Evolutionary conservation across 2,329 filamentous ascomycete genomes (phyloP).

Genomic region (Aspergillus sp.): DNA sequence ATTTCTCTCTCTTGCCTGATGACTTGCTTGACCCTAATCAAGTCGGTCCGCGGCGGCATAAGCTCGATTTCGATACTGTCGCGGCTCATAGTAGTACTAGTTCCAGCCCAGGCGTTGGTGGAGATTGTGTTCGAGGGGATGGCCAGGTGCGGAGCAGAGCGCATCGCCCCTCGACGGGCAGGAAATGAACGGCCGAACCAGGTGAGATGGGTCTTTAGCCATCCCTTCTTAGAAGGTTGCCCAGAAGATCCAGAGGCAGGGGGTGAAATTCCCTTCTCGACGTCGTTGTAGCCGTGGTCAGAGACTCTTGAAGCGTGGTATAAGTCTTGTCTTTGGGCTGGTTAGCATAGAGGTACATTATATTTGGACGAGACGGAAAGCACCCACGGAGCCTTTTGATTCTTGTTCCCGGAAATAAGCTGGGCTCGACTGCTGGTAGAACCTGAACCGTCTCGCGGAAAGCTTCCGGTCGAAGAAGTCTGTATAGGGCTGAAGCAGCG

Average conservation of each 20-base stretch:
- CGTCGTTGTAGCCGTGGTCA: background rate
- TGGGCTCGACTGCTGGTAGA: constrained; percentile 29
- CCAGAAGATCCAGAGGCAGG: background rate
- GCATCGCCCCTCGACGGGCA: constrained; percentile 5
- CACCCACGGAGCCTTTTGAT: constrained; percentile 18
- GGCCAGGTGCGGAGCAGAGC: constrained; percentile 19
- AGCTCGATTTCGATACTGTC: constrained; percentile 22
- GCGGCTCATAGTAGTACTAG: constrained; percentile 23
- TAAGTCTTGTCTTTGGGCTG: background rate
- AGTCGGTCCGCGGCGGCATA: constrained; percentile 15
- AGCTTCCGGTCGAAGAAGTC: constrained; percentile 15
- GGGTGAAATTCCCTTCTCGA: constrained; percentile 22
- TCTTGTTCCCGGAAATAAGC: constrained; percentile 23
- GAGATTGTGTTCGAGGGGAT: constrained; percentile 24
- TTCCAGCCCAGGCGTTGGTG: constrained; percentile 35
- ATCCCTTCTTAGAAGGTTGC: background rate
- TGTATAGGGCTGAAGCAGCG: constrained; percentile 28
- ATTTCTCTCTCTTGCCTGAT: constrained; percentile 34
- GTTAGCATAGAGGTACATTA: background rate
- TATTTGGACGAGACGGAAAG: background rate
- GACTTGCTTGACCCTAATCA: constrained; percentile 34
- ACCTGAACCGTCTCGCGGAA: constrained; percentile 16
- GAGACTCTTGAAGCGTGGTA: background rate
- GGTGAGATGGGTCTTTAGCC: constrained; percentile 14
- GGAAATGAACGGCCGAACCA: constrained; percentile 14